Conservation (phyloP, 345 rosid genomes). For the Carallia pectinifolia region DNA sequence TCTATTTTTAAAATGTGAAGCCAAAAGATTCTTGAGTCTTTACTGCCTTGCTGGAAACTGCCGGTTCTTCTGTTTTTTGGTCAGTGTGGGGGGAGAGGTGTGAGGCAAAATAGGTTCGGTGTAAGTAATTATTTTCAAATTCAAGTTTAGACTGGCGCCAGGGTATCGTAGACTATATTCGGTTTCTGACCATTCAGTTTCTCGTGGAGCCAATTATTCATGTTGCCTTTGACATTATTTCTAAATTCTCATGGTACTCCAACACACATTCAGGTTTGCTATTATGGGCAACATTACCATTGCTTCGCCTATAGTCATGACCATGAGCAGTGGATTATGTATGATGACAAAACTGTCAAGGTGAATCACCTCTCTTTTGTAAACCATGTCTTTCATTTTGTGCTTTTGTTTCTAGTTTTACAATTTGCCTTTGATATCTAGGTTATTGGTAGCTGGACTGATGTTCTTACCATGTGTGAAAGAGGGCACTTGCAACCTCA, state of each 20-base stretch:
- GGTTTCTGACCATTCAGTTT: neutral
- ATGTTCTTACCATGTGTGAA: slow-evolving; percentile 74
- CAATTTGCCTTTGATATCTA: slow-evolving; percentile 26
- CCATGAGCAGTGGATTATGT: slow-evolving; percentile 79
- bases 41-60: too few species aligned
- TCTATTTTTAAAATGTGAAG: too few species aligned
- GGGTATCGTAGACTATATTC: neutral
- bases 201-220: too few species aligned
- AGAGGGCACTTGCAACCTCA: slow-evolving; percentile 97
- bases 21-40: too few species aligned
- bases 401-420: slow-evolving; percentile 8
- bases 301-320: slow-evolving; percentile 89
- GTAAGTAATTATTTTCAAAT: too few species aligned
- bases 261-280: slow-evolving; percentile 71
- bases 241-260: slow-evolving; percentile 12
- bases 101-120: too few species aligned
- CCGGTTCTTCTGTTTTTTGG: too few species aligned
- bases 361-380: slow-evolving; percentile 35
- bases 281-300: slow-evolving; percentile 97
- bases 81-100: too few species aligned
- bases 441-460: slow-evolving; percentile 88
- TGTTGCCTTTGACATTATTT: neutral
- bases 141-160: neutral
- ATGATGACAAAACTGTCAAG: slow-evolving; percentile 93
- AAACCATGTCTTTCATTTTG: neutral